A percentile compares a stretch with the other conserved stretches of the same genome.
phyloP scores from a whole-genome alignment of 2,329 filamentous ascomycete genomes.

The Albophoma yamanashiensis region DNA sequence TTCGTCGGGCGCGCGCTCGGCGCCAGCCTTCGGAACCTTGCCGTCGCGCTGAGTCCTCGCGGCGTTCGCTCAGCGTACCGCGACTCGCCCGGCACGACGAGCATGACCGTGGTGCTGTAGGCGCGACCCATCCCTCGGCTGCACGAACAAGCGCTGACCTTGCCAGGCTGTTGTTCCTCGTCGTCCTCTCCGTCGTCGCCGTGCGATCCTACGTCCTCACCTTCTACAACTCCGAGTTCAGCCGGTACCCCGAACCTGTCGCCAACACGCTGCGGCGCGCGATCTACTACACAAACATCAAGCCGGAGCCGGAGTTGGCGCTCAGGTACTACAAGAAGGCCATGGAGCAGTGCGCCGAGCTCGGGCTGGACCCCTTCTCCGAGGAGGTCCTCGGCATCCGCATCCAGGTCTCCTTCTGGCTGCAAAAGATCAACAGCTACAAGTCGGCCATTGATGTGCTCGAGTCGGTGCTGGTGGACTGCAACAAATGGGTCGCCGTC shows the following conservation, averaged over 20 bases:
- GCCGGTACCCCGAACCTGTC: constrained; percentile 55
- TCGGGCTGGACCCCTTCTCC: constrained; percentile 77
- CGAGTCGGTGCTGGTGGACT: constrained; percentile 64
- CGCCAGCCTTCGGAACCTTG: constrained; percentile 22
- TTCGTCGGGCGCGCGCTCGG: constrained; percentile 18
- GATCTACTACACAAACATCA: constrained; percentile 74
- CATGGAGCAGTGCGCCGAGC: constrained; percentile 58
- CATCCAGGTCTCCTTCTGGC: constrained; percentile 67
- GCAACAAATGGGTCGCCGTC: constrained; percentile 46
- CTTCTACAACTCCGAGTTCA: constrained; percentile 45
- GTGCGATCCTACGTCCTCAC: constrained; percentile 38
- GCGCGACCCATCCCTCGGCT: neutral
- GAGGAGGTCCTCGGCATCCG: constrained; percentile 87
- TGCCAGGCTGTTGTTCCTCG: constrained; percentile 17
- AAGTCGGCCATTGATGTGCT: constrained; percentile 64
- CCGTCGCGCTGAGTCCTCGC: constrained; percentile 21
- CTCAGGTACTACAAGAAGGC: constrained; percentile 77
- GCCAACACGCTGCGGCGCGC: constrained; percentile 73
- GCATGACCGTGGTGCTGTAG: constrained; percentile 20
- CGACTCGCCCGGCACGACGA: constrained; percentile 19
- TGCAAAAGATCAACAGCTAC: constrained; percentile 66
- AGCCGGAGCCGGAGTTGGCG: constrained; percentile 64
- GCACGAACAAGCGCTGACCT: constrained; percentile 1
- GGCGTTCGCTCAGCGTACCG: constrained; percentile 22
- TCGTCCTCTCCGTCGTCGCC: constrained; percentile 18